These are phyloP conservation scores for Adansonia rubrostipa DNA, from an alignment of 441 rosid species.

Conservation along the genomic window DNA sequence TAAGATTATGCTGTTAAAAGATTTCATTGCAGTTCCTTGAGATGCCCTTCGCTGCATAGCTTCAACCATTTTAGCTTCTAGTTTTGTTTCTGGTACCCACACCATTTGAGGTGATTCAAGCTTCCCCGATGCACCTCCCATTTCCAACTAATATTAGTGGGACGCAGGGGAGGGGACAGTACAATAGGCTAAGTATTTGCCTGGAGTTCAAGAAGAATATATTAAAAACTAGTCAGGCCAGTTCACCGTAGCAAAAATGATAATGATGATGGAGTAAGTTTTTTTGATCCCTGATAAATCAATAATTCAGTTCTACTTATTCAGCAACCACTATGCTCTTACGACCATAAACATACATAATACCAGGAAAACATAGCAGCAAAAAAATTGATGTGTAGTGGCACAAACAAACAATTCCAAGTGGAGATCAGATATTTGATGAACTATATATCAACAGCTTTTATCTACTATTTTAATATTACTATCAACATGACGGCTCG, in stretches of 20 bases:
- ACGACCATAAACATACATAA: background rate
- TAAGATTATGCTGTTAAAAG: constrained; percentile 81
- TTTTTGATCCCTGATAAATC: background rate
- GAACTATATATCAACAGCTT: background rate
- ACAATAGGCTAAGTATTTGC: background rate
- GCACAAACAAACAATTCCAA: background rate
- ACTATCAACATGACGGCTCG: background rate
- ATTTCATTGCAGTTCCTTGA: constrained; percentile 66
- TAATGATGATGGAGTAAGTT: background rate
- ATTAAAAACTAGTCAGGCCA: constrained; percentile 11
- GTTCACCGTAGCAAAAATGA: background rate
- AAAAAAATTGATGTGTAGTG: background rate
- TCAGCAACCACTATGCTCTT: background rate
- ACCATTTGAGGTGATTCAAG: constrained; percentile 36
- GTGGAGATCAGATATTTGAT: background rate
- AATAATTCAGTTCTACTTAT: background rate
- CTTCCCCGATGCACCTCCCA: constrained; percentile 71
- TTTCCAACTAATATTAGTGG: constrained; percentile 32
- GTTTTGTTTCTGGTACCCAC: constrained; percentile 67
- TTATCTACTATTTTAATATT: background rate
- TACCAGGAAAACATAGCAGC: background rate
- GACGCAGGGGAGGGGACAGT: constrained; percentile 1
- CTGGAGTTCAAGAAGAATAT: constrained; percentile 24
- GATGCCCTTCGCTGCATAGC: constrained; percentile 74
- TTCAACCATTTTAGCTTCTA: constrained; percentile 84